A percentile compares a stretch with the other conserved stretches of the same genome.
These are phyloP conservation scores for Colletotrichum kahawae DNA, from an alignment of 2,329 filamentous ascomycete genomes.

Conservation along the genomic window DNA sequence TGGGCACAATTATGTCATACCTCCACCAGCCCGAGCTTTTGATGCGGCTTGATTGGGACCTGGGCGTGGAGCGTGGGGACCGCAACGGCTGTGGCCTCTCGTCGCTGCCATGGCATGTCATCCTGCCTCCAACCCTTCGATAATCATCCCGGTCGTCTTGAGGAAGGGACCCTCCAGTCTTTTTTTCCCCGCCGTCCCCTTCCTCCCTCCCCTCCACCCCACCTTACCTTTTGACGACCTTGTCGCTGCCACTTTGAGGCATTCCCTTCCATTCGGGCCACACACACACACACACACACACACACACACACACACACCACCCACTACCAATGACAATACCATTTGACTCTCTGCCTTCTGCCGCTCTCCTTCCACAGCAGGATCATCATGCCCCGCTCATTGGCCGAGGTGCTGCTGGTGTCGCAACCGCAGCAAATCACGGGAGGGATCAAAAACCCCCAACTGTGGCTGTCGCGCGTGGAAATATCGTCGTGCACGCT, in stretches of 20 bases:
- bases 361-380: neutral
- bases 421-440: neutral
- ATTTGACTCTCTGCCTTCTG: neutral
- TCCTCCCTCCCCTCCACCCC: neutral
- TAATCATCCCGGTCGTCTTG: neutral
- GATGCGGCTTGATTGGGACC: conserved; percentile 17
- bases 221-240: neutral
- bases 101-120: conserved; percentile 29
- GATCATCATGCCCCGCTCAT: neutral
- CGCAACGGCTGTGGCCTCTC: neutral
- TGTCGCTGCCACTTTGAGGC: neutral
- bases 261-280: neutral
- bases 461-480: conserved; percentile 16
- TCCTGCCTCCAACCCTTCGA: conserved; percentile 28
- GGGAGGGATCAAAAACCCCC: neutral
- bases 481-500: neutral
- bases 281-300: neutral
- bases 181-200: neutral
- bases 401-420: neutral
- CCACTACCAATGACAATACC: no score
- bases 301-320: neutral
- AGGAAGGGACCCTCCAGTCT: neutral
- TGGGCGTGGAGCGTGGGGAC: neutral
- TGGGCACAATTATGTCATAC: conserved; percentile 27
- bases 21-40: conserved; percentile 16